Evolutionary conservation across 345 rosid genomes (phyloP), one percentile per base, ranked within the genome.

Genomic region (Cochlearia excelsa): DNA sequence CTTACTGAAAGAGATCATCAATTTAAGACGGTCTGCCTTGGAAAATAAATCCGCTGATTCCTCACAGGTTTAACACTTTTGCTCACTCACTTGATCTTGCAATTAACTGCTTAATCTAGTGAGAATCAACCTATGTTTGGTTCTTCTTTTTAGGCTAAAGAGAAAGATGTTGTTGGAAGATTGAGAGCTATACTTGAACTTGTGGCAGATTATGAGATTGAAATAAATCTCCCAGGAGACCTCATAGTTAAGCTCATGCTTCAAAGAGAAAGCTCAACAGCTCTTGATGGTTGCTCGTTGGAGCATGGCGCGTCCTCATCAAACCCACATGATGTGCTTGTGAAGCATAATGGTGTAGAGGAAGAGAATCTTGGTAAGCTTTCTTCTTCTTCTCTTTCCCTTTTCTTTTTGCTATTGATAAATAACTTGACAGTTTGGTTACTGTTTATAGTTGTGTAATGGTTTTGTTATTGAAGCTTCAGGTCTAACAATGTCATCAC

Each of bases 151-250:
- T 42, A 57, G 64, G 64, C 11, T 34, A 57, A 50, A 57, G 71
- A 51, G 1, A 51, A 50, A 51, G 46, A 58, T 50, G 59, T 6
- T 50, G 59, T 6, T 28, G 46, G 53, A 57, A 67, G 48, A 35
- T 3, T 67, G 59, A 51, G 71, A 34, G 59, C 65, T 9, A 51
- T 58, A 67, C 59, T 67, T 51, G 52, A 58, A 35, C 46, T 67
- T 2, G 58, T 58, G 34, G 65, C 59, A 2, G 53, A 58, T 67
- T 58, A 67, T 16, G 26, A 66, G 29, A 35, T 56, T 2, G 27
- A 51, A 43, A 16, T 50, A 11, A 29, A 59, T 30, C 40, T 59
- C 40, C 71, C 71, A 43, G 54, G 58, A 9, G 53, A 67, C 40
- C 65, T 67, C 65, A 29, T 67, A 1, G 65, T 59, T 1, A 44